Conservation (phyloP, 305 asterid species). For the Fraxinus albicans region DNA sequence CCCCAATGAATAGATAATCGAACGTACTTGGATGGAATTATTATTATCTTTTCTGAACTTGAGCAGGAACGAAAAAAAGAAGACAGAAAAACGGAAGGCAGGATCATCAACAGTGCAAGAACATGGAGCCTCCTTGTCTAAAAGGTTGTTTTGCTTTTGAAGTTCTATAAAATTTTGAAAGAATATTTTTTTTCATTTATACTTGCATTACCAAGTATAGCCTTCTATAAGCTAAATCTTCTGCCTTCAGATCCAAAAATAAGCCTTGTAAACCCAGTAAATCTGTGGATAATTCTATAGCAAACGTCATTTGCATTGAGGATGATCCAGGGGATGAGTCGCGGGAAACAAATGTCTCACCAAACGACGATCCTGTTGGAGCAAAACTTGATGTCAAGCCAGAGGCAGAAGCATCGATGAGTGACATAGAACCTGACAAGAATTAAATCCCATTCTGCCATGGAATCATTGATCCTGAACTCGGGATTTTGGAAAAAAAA, state of each 20-base stretch:
- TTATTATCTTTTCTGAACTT: conserved; percentile 21
- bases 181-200: neutral
- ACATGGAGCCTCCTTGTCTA: conserved; percentile 30
- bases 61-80: conserved; percentile 31
- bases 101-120: conserved; percentile 22
- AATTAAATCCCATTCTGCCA: neutral
- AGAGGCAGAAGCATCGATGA: conserved; percentile 8
- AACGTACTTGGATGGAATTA: neutral
- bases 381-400: conserved; percentile 15
- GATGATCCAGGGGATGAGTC: conserved; percentile 19
- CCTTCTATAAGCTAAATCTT: conserved; percentile 6
- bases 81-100: conserved; percentile 30
- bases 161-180: neutral
- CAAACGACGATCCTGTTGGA: neutral
- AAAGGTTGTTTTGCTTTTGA: conserved; percentile 37
- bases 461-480: neutral
- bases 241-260: conserved; percentile 30
- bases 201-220: neutral
- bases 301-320: neutral
- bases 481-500: neutral
- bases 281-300: conserved; percentile 23
- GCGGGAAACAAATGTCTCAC: conserved; percentile 4
- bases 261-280: conserved; percentile 1
- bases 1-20: neutral
- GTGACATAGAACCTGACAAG: conserved; percentile 11